Evolutionary conservation across 208 protist genomes (phyloP).

Genomic region (Trichomonas gallinae): DNA sequence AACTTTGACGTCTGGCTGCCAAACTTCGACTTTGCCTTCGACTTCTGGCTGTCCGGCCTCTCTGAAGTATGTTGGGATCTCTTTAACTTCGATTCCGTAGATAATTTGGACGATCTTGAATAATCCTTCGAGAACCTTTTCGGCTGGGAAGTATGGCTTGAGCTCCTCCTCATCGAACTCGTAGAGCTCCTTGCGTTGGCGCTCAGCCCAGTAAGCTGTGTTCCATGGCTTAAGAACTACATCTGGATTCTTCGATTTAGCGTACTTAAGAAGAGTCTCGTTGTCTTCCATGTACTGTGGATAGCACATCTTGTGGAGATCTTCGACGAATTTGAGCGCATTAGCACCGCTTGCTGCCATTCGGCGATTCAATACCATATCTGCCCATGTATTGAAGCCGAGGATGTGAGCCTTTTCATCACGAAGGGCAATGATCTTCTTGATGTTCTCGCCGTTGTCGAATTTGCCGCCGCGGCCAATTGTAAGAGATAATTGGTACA

Average conservation of each 20-base stretch:
- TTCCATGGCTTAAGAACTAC: constrained; percentile 7
- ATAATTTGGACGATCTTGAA: neutral
- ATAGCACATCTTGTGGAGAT: neutral
- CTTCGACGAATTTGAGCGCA: constrained; percentile 1
- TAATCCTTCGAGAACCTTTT: neutral
- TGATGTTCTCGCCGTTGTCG: neutral
- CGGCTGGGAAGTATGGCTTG: neutral
- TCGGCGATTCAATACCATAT: neutral
- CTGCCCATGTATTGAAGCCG: constrained; percentile 16
- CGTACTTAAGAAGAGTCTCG: neutral
- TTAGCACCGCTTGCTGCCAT: neutral
- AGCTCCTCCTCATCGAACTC: constrained; percentile 17
- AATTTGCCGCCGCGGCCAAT: neutral
- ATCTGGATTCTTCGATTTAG: neutral
- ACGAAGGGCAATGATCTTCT: neutral
- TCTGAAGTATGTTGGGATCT: neutral
- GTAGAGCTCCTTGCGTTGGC: neutral
- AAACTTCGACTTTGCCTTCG: neutral
- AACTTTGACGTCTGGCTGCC: neutral
- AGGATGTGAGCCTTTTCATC: neutral
- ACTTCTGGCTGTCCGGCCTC: neutral
- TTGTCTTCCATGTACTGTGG: neutral
- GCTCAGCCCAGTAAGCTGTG: neutral
- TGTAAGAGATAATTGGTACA: neutral
- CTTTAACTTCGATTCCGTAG: neutral